Base-by-base conservation (phyloP, 2,329 filamentous ascomycete species). In the Myriosclerotinia curreyana region DNA sequence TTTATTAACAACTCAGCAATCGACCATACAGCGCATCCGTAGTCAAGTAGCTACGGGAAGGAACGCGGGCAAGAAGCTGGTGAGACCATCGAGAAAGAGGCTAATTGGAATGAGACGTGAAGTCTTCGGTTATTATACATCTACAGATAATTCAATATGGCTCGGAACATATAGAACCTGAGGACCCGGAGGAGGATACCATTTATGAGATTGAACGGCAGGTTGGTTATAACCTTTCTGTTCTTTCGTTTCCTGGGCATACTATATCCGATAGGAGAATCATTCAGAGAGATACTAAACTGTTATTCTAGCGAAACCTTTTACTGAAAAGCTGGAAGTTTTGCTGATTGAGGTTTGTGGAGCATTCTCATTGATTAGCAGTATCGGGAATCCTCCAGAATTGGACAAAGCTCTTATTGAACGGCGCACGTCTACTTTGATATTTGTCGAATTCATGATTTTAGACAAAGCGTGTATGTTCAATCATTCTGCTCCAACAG, bases 41-140 rank as follows among this genome's bases (percentile, higher is more conserved):
- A 54, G 52, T 22, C 52, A 54, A 15, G 34, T 53, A n/a, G 51
- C 51, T 8, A 15, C 38, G 34, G 34, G 51, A 40, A 53, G 14
- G 51, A 40, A 25, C 12, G 12, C 20, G 22, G 34, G 51, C n/a
- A 40, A 53, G n/a, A 40, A 53, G 14, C 51, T 53, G 5, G 34
- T 36, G 6, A 36, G 52, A 17, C 7, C 34, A 14, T 54, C 12
- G 14, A 54, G 15, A 40, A 54, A 40, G 52, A 54, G 7, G 38
- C 1, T 34, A 28, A 20, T 9, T 40, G 36, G 36, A 20, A 54
- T 25, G n/a, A 40, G n/a, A 38, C 34, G n/a, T 40, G 52, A 17
- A 38, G 8, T 42, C 36, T 28, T 42, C 22, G 1, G 1, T 9
- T 1, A 7, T 2, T 42, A 4, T n/a, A 20, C 1, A 55, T 55